Evolutionary conservation across 345 rosid species (phyloP).

Genomic region (Citrus medica): DNA sequence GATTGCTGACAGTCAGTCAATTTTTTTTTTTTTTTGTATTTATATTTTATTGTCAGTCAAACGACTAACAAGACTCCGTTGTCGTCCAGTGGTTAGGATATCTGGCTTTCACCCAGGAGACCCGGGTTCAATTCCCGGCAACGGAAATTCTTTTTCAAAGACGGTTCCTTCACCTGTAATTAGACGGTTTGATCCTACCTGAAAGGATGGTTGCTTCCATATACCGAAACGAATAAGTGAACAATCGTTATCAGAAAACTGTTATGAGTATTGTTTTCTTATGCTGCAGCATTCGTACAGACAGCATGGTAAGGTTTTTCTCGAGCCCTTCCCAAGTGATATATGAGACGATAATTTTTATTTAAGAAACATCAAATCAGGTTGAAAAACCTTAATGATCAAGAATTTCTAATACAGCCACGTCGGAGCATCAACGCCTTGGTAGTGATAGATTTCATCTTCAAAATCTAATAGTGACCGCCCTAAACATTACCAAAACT

Average conservation of each 20-base stretch:
- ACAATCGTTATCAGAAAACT: too few relatives aligned
- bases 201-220: too few relatives aligned
- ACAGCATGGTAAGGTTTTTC: too few relatives aligned
- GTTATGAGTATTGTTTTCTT: too few relatives aligned
- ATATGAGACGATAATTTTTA: not conserved
- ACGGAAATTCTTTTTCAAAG: constrained; percentile 22
- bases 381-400: not conserved
- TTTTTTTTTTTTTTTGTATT: too few relatives aligned
- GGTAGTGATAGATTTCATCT: not conserved
- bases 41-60: too few relatives aligned
- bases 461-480: not conserved
- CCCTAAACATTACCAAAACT: not conserved
- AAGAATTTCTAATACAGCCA: not conserved
- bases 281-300: too few relatives aligned
- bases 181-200: too few relatives aligned
- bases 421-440: not conserved
- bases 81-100: constrained; percentile 97
- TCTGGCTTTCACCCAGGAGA: constrained; percentile 90
- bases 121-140: constrained; percentile 73
- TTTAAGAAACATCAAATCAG: not conserved
- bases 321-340: too few relatives aligned
- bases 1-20: too few relatives aligned
- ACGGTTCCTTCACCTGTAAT: too few relatives aligned
- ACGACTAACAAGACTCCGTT: constrained; percentile 24
- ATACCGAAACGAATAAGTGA: too few relatives aligned